These are phyloP conservation scores for Salix caprea DNA, from an alignment of 345 rosid species.

Conservation along the genomic window DNA sequence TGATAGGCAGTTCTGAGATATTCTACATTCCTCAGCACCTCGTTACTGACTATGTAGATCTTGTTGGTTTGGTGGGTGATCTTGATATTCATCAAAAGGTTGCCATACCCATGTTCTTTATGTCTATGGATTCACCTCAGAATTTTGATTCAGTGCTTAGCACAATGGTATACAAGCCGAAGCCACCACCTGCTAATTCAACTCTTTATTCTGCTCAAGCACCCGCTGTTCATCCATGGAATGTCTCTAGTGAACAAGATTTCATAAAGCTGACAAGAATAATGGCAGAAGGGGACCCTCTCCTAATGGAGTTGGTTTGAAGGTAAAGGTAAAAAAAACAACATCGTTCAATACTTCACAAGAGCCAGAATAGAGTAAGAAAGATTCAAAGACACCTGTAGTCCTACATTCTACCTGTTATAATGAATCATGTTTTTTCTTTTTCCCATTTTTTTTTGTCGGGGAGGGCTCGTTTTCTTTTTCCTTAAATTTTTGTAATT, in stretches of 20 bases:
- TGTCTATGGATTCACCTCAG: conserved; percentile 81
- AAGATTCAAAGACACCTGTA: conserved; percentile 24
- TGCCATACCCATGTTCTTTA: conserved; percentile 88
- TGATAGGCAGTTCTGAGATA: conserved; percentile 82
- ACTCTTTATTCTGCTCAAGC: conserved; percentile 70
- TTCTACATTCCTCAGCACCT: conserved; percentile 70
- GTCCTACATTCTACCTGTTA: conserved; percentile 38
- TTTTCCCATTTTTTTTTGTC: conserved; percentile 20
- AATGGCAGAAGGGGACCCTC: conserved; percentile 97
- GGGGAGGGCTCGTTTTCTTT: conserved; percentile 17
- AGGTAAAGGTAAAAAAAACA: conserved; percentile 7
- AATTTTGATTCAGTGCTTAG: conserved; percentile 75
- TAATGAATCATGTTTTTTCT: conserved; percentile 25
- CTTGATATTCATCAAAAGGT: conserved; percentile 77
- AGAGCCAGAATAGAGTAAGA: conserved; percentile 28
- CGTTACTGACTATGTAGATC: conserved; percentile 65
- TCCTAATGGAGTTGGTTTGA: conserved; percentile 84
- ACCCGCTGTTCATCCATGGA: conserved; percentile 94
- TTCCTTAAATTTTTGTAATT: conserved; percentile 15
- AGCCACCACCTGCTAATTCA: conserved; percentile 47
- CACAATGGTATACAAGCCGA: conserved; percentile 70
- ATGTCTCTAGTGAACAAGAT: conserved; percentile 74
- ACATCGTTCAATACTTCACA: conserved; percentile 16
- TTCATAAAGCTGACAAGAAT: conserved; percentile 77
- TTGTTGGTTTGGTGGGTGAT: conserved; percentile 74